A percentile compares a stretch with the other conserved stretches of the same genome.
These are phyloP conservation scores for Lichenothelia convexa DNA, from an alignment of 495 filamentous ascomycete genomes.

Conservation along the genomic window DNA sequence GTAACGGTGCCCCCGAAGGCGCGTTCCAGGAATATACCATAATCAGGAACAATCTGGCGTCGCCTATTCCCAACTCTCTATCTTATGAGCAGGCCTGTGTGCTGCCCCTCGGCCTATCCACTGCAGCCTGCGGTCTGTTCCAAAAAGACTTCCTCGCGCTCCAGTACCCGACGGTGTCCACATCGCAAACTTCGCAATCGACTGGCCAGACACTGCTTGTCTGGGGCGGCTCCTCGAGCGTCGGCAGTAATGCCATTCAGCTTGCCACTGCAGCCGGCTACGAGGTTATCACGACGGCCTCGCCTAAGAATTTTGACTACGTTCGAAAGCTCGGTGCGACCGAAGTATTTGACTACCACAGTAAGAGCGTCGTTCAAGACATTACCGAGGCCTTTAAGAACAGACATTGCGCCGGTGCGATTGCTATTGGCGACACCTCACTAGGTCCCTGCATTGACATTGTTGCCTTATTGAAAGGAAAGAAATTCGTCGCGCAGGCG, in stretches of 20 bases:
- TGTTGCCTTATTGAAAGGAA: too few relatives aligned
- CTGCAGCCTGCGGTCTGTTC: constrained; percentile 1
- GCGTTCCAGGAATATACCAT: constrained; percentile 1
- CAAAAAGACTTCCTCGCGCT: constrained; percentile 17
- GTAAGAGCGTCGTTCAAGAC: constrained; percentile 16
- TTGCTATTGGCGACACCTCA: constrained; percentile 13
- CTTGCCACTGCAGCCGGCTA: constrained; percentile 14
- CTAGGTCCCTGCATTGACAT: constrained; percentile 12
- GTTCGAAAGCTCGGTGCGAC: constrained; percentile 15
- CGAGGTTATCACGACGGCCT: constrained; percentile 14
- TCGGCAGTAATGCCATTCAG: constrained; percentile 15
- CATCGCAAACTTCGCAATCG: constrained; percentile 12
- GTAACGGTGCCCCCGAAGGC: background rate
- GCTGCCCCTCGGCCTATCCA: background rate
- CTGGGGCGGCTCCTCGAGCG: constrained; percentile 11
- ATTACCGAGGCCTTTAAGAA: constrained; percentile 19
- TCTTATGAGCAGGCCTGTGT: background rate
- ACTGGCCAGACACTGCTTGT: constrained; percentile 10
- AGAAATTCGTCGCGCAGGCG: too few relatives aligned
- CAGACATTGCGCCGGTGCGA: too few relatives aligned
- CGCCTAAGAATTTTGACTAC: constrained; percentile 18
- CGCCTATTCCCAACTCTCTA: background rate
- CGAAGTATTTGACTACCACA: constrained; percentile 20
- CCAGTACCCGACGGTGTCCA: too few relatives aligned
- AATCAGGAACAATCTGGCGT: background rate